Conservation (phyloP, 768 basidiomycete genomes). For the Boletus huronensis region DNA sequence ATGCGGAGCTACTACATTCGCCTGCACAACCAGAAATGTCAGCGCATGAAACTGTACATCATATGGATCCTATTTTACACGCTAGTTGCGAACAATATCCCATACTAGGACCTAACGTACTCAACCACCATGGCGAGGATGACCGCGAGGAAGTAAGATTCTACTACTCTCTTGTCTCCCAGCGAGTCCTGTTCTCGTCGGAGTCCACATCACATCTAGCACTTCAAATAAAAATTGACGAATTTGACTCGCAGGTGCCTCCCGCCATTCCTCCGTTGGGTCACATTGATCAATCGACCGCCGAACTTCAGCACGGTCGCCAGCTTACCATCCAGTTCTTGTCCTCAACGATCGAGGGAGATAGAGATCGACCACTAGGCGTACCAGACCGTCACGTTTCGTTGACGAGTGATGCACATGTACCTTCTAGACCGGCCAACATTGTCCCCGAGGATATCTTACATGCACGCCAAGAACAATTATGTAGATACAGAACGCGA, state of each 20-base stretch:
- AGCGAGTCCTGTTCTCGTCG: neutral
- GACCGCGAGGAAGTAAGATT: neutral
- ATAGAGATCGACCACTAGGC: neutral
- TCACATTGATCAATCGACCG: neutral
- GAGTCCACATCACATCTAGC: neutral
- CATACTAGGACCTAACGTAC: neutral
- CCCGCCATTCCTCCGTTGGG: neutral
- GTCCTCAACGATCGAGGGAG: neutral
- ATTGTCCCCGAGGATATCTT: conserved; percentile 40
- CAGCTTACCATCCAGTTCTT: neutral
- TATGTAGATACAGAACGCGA: conserved; percentile 51
- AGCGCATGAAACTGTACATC: neutral
- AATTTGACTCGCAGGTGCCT: neutral
- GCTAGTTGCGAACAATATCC: neutral
- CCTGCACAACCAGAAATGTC: neutral
- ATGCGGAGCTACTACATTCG: neutral
- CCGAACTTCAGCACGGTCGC: neutral
- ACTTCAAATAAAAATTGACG: neutral
- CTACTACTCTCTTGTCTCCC: neutral
- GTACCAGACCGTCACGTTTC: neutral
- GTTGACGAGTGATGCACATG: neutral
- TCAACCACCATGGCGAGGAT: neutral
- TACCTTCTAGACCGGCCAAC: conserved; percentile 28
- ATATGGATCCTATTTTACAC: neutral
- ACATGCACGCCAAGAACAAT: conserved; percentile 44